Conservation (phyloP, 1,284 basidiomycete genomes). For the Apiotrichum veenhuisii region DNA sequence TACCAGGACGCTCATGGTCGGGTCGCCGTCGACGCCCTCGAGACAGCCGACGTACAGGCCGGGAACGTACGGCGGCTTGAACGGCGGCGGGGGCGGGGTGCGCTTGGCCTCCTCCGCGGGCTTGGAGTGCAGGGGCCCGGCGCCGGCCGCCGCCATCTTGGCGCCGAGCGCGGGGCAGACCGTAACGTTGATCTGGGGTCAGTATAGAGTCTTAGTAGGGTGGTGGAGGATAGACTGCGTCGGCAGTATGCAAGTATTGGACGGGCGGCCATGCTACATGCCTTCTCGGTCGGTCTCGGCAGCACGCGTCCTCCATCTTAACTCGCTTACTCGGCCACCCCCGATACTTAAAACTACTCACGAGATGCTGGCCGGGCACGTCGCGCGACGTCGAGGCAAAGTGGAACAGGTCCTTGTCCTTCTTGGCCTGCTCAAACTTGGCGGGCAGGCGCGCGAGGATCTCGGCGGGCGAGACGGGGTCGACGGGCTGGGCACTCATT, state of each 20-base stretch:
- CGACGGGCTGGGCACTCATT: conserved; percentile 27
- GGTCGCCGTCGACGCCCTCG: conserved; percentile 59
- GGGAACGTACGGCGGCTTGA: conserved; percentile 71
- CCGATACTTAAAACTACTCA: not conserved
- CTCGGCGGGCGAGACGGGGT: conserved; percentile 43
- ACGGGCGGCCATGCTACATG: too few species aligned
- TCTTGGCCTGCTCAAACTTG: conserved; percentile 60
- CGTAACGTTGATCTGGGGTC: conserved; percentile 69
- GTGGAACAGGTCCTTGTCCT: conserved; percentile 68
- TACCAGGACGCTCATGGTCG: conserved; percentile 70
- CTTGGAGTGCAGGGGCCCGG: conserved; percentile 61
- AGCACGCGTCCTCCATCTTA: too few species aligned
- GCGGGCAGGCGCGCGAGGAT: conserved; percentile 61
- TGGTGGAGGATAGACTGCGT: too few species aligned
- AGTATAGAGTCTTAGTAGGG: too few species aligned
- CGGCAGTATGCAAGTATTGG: too few species aligned
- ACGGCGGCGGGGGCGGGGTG: conserved; percentile 55
- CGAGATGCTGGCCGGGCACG: conserved; percentile 42
- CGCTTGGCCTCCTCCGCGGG: conserved; percentile 66
- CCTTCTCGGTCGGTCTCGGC: too few species aligned
- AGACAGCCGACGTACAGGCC: conserved; percentile 70
- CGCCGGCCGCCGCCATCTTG: conserved; percentile 10
- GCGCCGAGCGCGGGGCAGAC: conserved; percentile 70
- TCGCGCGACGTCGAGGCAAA: conserved; percentile 65
- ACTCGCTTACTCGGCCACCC: not conserved